Evolutionary conservation across 805 yeast genomes (phyloP).

Genomic region (Maudiozyma bulderi): DNA sequence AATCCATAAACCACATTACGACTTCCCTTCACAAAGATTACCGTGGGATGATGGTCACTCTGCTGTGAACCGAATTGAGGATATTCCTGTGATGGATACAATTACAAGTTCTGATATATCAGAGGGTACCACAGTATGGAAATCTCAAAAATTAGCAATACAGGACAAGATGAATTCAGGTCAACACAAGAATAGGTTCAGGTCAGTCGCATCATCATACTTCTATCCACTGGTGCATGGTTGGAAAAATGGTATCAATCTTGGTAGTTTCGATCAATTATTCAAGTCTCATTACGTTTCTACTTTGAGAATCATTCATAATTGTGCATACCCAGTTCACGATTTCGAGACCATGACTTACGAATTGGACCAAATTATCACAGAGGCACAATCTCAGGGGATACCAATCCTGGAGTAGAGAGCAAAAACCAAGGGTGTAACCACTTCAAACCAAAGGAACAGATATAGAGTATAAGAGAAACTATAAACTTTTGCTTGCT

Average conservation of each 20-base stretch:
- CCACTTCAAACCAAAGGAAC: too few species aligned
- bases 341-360: constrained; percentile 31
- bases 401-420: constrained; percentile 7
- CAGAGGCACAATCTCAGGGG: constrained; percentile 17
- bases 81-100: neutral
- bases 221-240: constrained; percentile 46
- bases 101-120: neutral
- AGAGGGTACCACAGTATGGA: constrained; percentile 18
- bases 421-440: neutral
- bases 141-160: constrained; percentile 25
- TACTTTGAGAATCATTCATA: constrained; percentile 38
- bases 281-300: constrained; percentile 43
- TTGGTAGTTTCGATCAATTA: constrained; percentile 44
- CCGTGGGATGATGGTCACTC: constrained; percentile 19
- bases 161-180: neutral
- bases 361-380: constrained; percentile 21
- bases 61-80: neutral
- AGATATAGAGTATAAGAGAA: too few species aligned
- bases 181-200: constrained; percentile 21
- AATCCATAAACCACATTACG: constrained; percentile 31
- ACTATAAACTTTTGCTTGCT: too few species aligned
- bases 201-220: constrained; percentile 33
- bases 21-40: constrained; percentile 29
- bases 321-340: constrained; percentile 39
- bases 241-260: constrained; percentile 45